Evolutionary conservation across 2,329 filamentous ascomycete species (phyloP).

Genomic region (Celoporthe dispersa): DNA sequence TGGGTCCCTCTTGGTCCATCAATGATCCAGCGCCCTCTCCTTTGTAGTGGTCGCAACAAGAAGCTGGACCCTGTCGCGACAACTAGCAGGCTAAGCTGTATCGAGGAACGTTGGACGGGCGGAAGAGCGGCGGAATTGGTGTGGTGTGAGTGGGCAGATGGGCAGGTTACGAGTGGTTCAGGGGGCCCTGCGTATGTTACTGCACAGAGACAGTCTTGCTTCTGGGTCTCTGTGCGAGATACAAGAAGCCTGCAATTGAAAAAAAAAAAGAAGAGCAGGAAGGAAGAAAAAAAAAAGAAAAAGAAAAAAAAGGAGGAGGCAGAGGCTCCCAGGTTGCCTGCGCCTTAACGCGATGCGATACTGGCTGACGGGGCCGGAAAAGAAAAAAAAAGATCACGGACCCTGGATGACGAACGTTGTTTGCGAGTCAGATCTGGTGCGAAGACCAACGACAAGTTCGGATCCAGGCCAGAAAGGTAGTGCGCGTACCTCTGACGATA

Average conservation of each 20-base stretch:
- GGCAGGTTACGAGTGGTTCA: constrained; percentile 7
- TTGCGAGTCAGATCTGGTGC: background rate
- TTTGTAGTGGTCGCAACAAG: constrained; percentile 20
- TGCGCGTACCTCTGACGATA: background rate
- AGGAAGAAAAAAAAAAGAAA: too few relatives aligned
- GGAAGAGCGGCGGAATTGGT: constrained; percentile 16
- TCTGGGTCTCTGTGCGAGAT: background rate
- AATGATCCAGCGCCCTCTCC: constrained; percentile 21
- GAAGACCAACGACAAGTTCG: background rate
- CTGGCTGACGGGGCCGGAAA: background rate
- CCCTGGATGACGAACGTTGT: background rate
- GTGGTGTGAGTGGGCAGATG: constrained; percentile 26
- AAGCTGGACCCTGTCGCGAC: constrained; percentile 27
- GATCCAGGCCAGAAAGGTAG: background rate
- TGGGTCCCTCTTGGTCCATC: constrained; percentile 26
- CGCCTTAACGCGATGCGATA: background rate
- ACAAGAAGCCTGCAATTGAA: too few relatives aligned
- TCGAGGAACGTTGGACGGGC: constrained; percentile 14
- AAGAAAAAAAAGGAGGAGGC: too few relatives aligned
- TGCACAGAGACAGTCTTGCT: background rate
- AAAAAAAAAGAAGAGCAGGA: too few relatives aligned
- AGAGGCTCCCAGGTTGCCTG: background rate
- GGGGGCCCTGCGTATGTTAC: background rate
- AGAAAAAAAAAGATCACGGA: background rate
- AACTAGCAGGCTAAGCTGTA: constrained; percentile 25